Conservation (phyloP, 257 asterid genomes). For the Plantago ovata region DNA sequence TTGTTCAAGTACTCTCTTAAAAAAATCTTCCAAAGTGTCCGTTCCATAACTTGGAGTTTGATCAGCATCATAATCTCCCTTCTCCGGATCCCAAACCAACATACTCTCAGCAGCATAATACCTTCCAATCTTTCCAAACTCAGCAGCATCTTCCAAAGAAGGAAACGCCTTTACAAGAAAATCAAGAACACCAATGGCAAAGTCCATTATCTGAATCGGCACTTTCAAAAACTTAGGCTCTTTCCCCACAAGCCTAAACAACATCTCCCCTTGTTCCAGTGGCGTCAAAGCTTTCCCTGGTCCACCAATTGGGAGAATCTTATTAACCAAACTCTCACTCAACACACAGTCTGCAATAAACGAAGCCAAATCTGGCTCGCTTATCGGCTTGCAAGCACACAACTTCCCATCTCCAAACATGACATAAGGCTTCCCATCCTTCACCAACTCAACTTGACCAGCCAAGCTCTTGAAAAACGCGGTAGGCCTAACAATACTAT, state of each 20-base stretch:
- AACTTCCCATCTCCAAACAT: constrained; percentile 94
- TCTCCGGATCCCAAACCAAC: constrained; percentile 74
- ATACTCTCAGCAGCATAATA: constrained; percentile 96
- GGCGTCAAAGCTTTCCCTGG: constrained; percentile 93
- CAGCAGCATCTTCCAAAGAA: constrained; percentile 78
- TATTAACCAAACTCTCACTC: constrained; percentile 56
- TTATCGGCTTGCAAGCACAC: constrained; percentile 94
- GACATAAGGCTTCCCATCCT: constrained; percentile 95
- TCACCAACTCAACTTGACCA: constrained; percentile 86
- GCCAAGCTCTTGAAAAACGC: constrained; percentile 99
- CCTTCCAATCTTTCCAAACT: constrained; percentile 96
- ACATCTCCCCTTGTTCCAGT: constrained; percentile 89
- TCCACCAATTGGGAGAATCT: constrained; percentile 76
- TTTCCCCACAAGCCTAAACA: constrained; percentile 64
- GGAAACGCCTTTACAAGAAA: constrained; percentile 75
- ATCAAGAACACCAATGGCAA: constrained; percentile 80
- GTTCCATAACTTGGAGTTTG: constrained; percentile 82
- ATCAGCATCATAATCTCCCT: constrained; percentile 72
- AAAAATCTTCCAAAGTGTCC: constrained; percentile 85
- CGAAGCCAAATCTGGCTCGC: constrained; percentile 82
- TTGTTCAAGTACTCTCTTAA: constrained; percentile 64
- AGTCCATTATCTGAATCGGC: constrained; percentile 88
- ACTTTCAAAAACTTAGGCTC: constrained; percentile 80
- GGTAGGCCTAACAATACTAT: constrained; percentile 92
- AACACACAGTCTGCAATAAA: constrained; percentile 69